Conservation (phyloP, 306 rosid genomes). For the Lotus japonicus region DNA sequence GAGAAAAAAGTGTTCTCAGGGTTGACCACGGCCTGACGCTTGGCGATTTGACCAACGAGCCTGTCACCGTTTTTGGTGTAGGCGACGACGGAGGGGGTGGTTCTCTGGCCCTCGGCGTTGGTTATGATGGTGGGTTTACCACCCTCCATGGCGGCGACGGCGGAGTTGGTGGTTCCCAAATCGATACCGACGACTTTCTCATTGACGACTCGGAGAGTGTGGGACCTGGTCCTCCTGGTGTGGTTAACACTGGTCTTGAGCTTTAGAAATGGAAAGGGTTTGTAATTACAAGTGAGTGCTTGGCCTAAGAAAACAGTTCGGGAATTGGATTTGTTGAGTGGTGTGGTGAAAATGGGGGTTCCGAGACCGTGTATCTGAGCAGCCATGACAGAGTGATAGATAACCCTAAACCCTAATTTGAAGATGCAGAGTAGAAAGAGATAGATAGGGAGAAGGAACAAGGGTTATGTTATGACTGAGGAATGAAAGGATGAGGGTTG, state of each 20-base stretch:
- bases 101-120: conserved; percentile 86
- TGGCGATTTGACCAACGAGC: conserved; percentile 85
- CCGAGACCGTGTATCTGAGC: conserved; percentile 79
- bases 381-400: conserved; percentile 51
- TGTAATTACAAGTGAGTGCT: conserved; percentile 10
- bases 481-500: not conserved
- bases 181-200: conserved; percentile 87
- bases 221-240: not conserved
- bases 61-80: conserved; percentile 82
- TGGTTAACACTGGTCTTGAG: not conserved
- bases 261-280: conserved; percentile 33
- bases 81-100: conserved; percentile 92
- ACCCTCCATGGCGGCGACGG: conserved; percentile 86
- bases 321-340: conserved; percentile 28
- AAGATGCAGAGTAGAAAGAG: too few relatives aligned
- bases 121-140: conserved; percentile 80
- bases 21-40: conserved; percentile 85
- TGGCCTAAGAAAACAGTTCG: conserved; percentile 53
- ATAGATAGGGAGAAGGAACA: too few relatives aligned
- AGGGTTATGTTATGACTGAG: too few relatives aligned
- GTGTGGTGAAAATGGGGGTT: conserved; percentile 31
- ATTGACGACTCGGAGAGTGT: conserved; percentile 48
- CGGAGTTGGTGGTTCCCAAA: conserved; percentile 77
- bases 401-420: too few relatives aligned
- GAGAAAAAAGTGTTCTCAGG: conserved; percentile 89